A percentile compares a stretch with the other conserved stretches of the same genome.
phyloP scores from a whole-genome alignment of 108 stramenopile species.

The Conticribra weissflogii region DNA sequence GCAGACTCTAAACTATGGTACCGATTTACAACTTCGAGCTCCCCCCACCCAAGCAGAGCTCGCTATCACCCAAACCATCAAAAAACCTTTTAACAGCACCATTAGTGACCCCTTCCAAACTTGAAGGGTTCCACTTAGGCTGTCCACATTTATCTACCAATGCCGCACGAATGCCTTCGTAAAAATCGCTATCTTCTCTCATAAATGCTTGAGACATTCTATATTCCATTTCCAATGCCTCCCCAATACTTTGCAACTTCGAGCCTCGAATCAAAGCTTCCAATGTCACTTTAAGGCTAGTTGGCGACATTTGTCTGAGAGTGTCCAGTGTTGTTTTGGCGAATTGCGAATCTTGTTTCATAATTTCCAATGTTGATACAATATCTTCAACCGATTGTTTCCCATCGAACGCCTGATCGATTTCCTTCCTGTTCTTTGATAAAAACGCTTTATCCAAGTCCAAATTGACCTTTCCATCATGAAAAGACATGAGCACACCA shows the following conservation, averaged over 20 bases:
- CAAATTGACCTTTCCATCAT: constrained; percentile 51
- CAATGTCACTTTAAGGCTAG: constrained; percentile 74
- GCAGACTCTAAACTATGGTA: too few relatives aligned
- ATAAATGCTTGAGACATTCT: constrained; percentile 73
- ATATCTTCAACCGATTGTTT: constrained; percentile 65
- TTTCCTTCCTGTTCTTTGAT: constrained; percentile 46
- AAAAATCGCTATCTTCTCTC: constrained; percentile 81
- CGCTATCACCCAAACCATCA: constrained; percentile 58
- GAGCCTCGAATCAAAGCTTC: constrained; percentile 77
- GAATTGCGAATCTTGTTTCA: constrained; percentile 56
- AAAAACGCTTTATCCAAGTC: constrained; percentile 54
- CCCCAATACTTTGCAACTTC: constrained; percentile 42
- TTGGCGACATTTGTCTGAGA: constrained; percentile 82
- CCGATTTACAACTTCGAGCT: constrained; percentile 31
- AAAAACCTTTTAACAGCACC: constrained; percentile 68
- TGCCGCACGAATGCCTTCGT: constrained; percentile 95
- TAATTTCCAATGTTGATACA: constrained; percentile 47
- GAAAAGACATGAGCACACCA: constrained; percentile 56
- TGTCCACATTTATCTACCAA: constrained; percentile 91
- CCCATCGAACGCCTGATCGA: constrained; percentile 60
- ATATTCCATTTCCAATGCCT: constrained; percentile 85
- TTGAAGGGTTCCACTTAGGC: constrained; percentile 84
- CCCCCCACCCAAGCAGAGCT: constrained; percentile 25
- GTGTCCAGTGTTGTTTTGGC: constrained; percentile 57
- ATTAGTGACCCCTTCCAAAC: constrained; percentile 58